phyloP scores from a whole-genome alignment of 805 yeast genomes.

The Nakazawaea holstii region DNA sequence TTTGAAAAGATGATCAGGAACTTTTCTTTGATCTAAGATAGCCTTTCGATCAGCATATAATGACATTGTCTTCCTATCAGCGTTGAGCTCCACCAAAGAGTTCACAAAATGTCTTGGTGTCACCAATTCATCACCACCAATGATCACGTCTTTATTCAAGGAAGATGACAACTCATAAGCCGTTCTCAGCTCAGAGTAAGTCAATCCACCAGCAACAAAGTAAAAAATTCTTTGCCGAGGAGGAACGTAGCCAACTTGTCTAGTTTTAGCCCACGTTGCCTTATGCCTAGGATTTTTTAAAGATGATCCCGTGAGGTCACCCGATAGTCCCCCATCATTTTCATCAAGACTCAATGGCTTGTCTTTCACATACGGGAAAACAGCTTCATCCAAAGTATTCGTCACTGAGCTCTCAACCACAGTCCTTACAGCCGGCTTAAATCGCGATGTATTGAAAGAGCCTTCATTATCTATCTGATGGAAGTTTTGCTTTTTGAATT shows the following conservation, averaged over 20 bases:
- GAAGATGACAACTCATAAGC: constrained; percentile 62
- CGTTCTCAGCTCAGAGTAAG: constrained; percentile 75
- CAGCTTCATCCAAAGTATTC: constrained; percentile 48
- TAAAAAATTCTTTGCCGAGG: constrained; percentile 67
- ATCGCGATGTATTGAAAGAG: constrained; percentile 63
- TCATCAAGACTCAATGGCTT: constrained; percentile 54
- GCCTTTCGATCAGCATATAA: constrained; percentile 30
- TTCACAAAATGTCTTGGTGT: constrained; percentile 41
- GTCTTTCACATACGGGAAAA: constrained; percentile 72
- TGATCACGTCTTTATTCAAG: constrained; percentile 64
- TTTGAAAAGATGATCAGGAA: constrained; percentile 40
- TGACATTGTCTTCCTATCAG: constrained; percentile 34
- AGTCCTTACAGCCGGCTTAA: constrained; percentile 63
- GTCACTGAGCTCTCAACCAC: constrained; percentile 46
- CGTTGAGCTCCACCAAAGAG: constrained; percentile 30
- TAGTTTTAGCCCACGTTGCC: constrained; percentile 66
- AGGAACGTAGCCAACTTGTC: constrained; percentile 11
- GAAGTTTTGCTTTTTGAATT: constrained; percentile 39
- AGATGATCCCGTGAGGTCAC: constrained; percentile 35
- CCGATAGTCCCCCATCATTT: constrained; percentile 10
- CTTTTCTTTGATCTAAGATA: constrained; percentile 23
- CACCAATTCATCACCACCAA: constrained; percentile 76
- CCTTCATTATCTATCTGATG: constrained; percentile 52
- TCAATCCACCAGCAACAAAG: constrained; percentile 85
- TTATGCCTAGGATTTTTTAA: constrained; percentile 66